phyloP scores from a whole-genome alignment of 371 early-diverging fungal species.

The Actinomucor elegans region DNA sequence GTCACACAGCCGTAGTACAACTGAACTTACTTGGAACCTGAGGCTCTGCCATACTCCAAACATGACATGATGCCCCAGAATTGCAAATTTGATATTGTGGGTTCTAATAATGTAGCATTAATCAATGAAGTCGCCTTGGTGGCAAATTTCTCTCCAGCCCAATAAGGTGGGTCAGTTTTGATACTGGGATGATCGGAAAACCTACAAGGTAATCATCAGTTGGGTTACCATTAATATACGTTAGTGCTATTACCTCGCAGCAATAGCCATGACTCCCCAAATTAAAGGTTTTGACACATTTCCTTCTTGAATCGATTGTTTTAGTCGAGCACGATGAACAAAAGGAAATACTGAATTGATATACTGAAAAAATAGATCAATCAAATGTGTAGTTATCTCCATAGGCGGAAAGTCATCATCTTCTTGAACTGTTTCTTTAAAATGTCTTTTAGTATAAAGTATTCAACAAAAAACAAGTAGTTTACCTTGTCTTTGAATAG shows the following conservation, averaged over 20 bases:
- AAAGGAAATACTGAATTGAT: conserved; percentile 58
- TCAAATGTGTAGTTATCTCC: conserved; percentile 53
- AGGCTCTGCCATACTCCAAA: conserved; percentile 61
- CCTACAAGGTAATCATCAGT: conserved; percentile 16
- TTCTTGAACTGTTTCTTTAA: no score
- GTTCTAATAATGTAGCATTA: conserved; percentile 45
- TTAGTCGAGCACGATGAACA: conserved; percentile 45
- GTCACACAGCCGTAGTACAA: background rate
- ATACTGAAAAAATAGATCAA: conserved; percentile 60
- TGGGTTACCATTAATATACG: background rate
- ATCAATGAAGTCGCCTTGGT: conserved; percentile 41
- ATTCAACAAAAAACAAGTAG: no score
- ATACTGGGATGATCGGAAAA: conserved; percentile 47
- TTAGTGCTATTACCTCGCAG: conserved; percentile 34
- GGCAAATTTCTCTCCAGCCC: conserved; percentile 48
- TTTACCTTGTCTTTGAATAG: no score
- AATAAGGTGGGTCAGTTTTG: conserved; percentile 46
- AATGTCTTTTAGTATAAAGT: no score
- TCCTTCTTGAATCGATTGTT: conserved; percentile 31
- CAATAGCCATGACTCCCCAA: conserved; percentile 47
- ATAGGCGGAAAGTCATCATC: conserved; percentile 40
- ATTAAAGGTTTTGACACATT: conserved; percentile 40
- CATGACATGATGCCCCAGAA: conserved; percentile 60
- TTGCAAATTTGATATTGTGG: conserved; percentile 57
- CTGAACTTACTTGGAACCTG: conserved; percentile 46